Conservation (phyloP, 2,329 filamentous ascomycete species). For the Aureobasidium sp. region DNA sequence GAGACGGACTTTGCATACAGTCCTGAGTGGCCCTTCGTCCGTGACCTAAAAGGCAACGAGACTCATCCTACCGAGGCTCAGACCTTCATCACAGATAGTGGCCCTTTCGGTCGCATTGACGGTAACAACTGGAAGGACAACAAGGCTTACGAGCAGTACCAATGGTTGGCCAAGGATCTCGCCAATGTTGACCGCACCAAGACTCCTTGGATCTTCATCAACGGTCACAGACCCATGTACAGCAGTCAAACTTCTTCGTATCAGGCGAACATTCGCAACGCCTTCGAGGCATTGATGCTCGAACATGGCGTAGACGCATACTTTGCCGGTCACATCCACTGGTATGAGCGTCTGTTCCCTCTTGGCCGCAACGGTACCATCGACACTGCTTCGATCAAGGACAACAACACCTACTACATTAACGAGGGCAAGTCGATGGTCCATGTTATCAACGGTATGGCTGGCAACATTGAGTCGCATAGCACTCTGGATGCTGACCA, state of each 20-base stretch:
- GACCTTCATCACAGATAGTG: conserved; percentile 41
- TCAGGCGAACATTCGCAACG: conserved; percentile 36
- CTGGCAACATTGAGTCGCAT: conserved; percentile 46
- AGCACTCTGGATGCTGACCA: conserved; percentile 31
- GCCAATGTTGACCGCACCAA: conserved; percentile 37
- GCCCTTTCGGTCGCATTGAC: conserved; percentile 41
- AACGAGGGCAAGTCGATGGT: conserved; percentile 43
- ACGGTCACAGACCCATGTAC: conserved; percentile 43
- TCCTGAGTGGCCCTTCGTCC: conserved; percentile 38
- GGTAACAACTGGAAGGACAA: conserved; percentile 33
- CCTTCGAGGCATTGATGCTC: conserved; percentile 40
- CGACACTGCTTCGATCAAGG: conserved; percentile 33
- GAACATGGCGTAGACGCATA: conserved; percentile 41
- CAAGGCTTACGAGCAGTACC: conserved; percentile 39
- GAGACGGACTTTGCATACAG: conserved; percentile 45
- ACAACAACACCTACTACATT: conserved; percentile 42
- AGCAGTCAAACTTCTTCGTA: conserved; percentile 38
- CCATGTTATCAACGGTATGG: conserved; percentile 46
- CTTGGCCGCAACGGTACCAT: conserved; percentile 34
- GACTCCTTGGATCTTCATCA: conserved; percentile 41
- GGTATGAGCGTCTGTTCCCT: conserved; percentile 39
- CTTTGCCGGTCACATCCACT: conserved; percentile 37
- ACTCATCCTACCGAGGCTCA: conserved; percentile 33
- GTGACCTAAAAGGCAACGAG: conserved; percentile 36
- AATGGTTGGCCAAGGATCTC: conserved; percentile 41